These are phyloP conservation scores for Magnaporthiopsis rhizophila DNA, from an alignment of 2,329 filamentous ascomycete species.

Conservation along the genomic window DNA sequence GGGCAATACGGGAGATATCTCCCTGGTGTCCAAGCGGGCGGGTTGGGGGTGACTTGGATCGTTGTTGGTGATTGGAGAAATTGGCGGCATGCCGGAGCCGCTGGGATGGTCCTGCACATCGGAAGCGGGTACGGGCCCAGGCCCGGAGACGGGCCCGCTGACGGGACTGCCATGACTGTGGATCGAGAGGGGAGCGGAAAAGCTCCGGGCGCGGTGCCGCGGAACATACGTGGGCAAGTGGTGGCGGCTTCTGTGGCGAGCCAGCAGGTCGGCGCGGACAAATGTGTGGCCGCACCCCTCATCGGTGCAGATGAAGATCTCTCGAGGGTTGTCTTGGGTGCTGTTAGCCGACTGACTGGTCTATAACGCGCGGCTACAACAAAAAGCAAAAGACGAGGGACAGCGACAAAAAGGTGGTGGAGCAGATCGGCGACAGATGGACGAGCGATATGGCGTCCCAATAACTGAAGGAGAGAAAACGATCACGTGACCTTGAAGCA, in stretches of 20 bases:
- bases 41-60: background rate
- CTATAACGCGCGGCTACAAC: background rate
- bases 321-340: constrained; percentile 62
- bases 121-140: background rate
- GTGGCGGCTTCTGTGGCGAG: constrained; percentile 59
- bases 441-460: background rate
- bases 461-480: background rate
- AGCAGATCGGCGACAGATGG: background rate
- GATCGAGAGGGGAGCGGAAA: constrained; percentile 14
- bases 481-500: background rate
- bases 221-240: constrained; percentile 49
- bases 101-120: background rate
- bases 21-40: background rate
- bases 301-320: constrained; percentile 71
- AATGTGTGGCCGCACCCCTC: constrained; percentile 68
- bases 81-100: background rate
- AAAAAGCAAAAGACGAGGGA: background rate
- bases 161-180: background rate
- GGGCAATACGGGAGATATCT: background rate
- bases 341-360: background rate
- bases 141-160: too few species aligned
- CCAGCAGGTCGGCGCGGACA: constrained; percentile 68
- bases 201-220: constrained; percentile 42
- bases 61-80: background rate
- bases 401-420: too few species aligned